Conservation (phyloP, 192 early-diverging fungal species). For the Coemansia sp. region DNA sequence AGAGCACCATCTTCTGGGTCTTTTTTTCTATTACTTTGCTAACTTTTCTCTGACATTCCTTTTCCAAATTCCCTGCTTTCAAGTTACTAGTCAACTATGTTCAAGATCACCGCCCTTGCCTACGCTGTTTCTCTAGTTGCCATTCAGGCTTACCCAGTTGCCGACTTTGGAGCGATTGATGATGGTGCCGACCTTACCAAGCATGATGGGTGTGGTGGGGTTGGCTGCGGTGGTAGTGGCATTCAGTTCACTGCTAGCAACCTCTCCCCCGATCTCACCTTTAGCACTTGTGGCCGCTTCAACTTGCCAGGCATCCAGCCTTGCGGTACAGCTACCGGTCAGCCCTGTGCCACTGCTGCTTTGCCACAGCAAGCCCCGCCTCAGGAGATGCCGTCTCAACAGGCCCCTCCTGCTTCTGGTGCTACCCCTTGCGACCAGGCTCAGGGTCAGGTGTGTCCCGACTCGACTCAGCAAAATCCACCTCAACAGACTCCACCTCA, state of each 20-base stretch:
- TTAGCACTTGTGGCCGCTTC: slow-evolving; percentile 17
- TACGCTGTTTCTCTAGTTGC: slow-evolving; percentile 20
- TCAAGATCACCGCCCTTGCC: slow-evolving; percentile 19
- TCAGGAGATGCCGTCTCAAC: not conserved
- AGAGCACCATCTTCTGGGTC: slow-evolving; percentile 35
- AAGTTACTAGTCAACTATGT: slow-evolving; percentile 19
- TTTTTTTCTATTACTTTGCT: slow-evolving; percentile 27
- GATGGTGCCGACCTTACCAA: not conserved
- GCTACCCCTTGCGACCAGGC: no score
- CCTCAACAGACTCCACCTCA: not conserved
- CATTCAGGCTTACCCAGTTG: slow-evolving; percentile 14
- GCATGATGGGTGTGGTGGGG: slow-evolving; percentile 14
- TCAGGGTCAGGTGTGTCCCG: no score
- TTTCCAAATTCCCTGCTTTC: not conserved
- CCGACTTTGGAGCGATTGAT: not conserved
- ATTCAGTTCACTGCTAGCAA: slow-evolving; percentile 16
- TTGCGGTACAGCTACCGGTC: not conserved
- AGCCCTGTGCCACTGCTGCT: not conserved
- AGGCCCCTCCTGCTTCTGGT: not conserved
- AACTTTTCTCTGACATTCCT: slow-evolving; percentile 1
- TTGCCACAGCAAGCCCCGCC: not conserved
- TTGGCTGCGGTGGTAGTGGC: slow-evolving; percentile 17
- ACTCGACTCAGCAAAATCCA: not conserved
- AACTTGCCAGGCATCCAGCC: slow-evolving; percentile 8
- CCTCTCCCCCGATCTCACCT: slow-evolving; percentile 17